A percentile compares a stretch with the other conserved stretches of the same genome.
These are phyloP conservation scores for Madurella mycetomatis DNA, from an alignment of 2,329 filamentous ascomycete genomes.

Conservation along the genomic window DNA sequence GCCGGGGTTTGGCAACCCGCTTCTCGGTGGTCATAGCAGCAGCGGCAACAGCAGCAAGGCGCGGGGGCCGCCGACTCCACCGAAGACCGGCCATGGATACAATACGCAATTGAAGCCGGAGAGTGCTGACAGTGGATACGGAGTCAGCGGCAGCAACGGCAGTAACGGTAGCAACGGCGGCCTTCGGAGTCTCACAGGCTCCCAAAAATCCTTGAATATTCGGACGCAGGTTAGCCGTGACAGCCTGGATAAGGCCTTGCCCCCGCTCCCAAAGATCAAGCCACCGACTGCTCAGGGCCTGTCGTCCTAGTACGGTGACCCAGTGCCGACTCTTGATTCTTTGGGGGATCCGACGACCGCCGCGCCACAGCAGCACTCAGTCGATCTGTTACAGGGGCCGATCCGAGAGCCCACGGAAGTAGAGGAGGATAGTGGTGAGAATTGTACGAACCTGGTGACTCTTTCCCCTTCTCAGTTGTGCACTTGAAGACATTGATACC, in stretches of 20 bases:
- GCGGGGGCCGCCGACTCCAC: slow-evolving; percentile 43
- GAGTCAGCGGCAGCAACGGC: slow-evolving; percentile 28
- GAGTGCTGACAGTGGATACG: slow-evolving; percentile 47
- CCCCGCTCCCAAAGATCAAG: slow-evolving; percentile 45
- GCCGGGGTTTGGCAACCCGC: slow-evolving; percentile 34
- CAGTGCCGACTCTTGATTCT: not conserved
- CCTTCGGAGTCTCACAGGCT: slow-evolving; percentile 29
- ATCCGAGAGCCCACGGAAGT: not conserved
- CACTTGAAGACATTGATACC: slow-evolving; percentile 18
- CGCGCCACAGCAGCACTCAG: not conserved
- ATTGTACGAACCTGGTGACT: slow-evolving; percentile 10
- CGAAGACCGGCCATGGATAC: slow-evolving; percentile 38
- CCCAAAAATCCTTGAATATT: slow-evolving; percentile 32
- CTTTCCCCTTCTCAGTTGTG: slow-evolving; percentile 10
- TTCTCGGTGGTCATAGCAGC: slow-evolving; percentile 24
- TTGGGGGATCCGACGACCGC: not conserved
- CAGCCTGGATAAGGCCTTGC: slow-evolving; percentile 57
- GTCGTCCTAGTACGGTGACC: slow-evolving; percentile 19
- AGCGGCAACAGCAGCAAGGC: slow-evolving; percentile 9
- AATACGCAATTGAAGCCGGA: slow-evolving; percentile 37
- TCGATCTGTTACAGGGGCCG: not conserved
- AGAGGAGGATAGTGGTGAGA: not conserved
- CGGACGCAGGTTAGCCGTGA: slow-evolving; percentile 46
- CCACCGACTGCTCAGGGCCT: slow-evolving; percentile 12
- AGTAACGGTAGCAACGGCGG: slow-evolving; percentile 27